phyloP scores from a whole-genome alignment of 2,329 filamentous ascomycete genomes.

The Anthostomella pinea region DNA sequence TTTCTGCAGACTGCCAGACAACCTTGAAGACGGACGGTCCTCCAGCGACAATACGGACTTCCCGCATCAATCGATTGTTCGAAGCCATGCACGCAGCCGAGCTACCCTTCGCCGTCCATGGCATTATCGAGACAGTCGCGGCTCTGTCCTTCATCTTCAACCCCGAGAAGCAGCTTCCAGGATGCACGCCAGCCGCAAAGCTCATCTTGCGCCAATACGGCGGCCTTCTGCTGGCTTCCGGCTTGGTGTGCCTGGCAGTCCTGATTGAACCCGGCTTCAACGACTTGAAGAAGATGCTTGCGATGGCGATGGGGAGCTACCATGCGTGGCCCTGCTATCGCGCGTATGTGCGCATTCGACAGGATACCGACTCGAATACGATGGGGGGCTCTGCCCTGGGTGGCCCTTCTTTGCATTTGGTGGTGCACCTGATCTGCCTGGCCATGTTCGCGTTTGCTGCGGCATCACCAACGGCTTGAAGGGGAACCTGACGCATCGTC shows the following conservation, averaged over 20 bases:
- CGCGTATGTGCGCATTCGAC: conserved; percentile 36
- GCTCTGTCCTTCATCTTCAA: conserved; percentile 44
- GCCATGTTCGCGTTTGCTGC: conserved; percentile 32
- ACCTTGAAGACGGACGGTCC: no score
- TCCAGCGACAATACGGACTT: no score
- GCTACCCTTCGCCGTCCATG: conserved; percentile 38
- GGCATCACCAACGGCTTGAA: not conserved
- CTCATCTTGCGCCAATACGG: conserved; percentile 48
- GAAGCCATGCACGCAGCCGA: conserved; percentile 20
- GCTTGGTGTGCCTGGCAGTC: conserved; percentile 41
- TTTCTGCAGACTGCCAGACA: no score
- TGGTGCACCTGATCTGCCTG: conserved; percentile 39
- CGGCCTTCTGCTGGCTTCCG: conserved; percentile 44
- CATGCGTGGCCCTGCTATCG: conserved; percentile 48
- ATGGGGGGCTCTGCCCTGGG: conserved; percentile 35
- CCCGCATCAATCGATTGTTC: no score
- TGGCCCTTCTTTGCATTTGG: conserved; percentile 45
- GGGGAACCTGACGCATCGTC: not conserved
- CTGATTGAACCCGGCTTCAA: conserved; percentile 31
- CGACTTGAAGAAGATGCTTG: conserved; percentile 32
- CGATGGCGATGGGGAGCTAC: conserved; percentile 44
- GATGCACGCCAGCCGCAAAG: conserved; percentile 36
- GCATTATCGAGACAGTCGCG: conserved; percentile 40
- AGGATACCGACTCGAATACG: conserved; percentile 12
- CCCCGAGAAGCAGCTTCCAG: conserved; percentile 42